These are phyloP conservation scores for Ceratocystis diversiconidia DNA, from an alignment of 2,329 filamentous ascomycete species.

Conservation along the genomic window DNA sequence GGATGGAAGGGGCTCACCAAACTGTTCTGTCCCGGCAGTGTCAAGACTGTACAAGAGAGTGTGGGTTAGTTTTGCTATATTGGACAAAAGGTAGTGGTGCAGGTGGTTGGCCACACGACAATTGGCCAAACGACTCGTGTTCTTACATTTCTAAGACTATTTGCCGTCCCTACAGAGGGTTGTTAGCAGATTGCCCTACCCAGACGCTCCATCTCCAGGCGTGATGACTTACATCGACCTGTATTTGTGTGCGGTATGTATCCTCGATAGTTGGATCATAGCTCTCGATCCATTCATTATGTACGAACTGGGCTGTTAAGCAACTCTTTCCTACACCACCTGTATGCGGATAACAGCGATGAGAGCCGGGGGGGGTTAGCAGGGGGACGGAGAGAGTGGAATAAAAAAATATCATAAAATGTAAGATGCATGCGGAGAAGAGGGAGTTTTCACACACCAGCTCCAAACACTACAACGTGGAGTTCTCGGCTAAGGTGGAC, in stretches of 20 bases:
- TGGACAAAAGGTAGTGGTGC: not conserved
- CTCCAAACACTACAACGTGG: constrained; percentile 68
- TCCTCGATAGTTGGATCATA: constrained; percentile 71
- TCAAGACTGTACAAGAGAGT: constrained; percentile 46
- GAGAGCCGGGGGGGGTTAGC: not conserved
- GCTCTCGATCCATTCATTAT: constrained; percentile 87
- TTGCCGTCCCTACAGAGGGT: constrained; percentile 54
- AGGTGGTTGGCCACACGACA: not conserved
- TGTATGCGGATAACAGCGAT: constrained; percentile 25
- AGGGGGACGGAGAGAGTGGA: not conserved
- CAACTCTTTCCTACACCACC: constrained; percentile 88
- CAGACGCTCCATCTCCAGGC: too few species aligned
- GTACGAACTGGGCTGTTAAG: constrained; percentile 88
- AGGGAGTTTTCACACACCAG: constrained; percentile 39
- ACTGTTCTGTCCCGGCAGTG: constrained; percentile 83
- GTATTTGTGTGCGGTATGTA: constrained; percentile 58
- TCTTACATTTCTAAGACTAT: constrained; percentile 77
- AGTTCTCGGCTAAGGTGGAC: constrained; percentile 50
- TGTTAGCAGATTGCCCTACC: constrained; percentile 22
- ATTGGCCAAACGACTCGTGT: too few species aligned
- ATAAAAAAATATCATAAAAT: not conserved
- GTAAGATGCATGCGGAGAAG: not conserved
- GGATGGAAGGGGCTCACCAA: constrained; percentile 48
- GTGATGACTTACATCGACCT: constrained; percentile 61
- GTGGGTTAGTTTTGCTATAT: not conserved